These are phyloP conservation scores for Plantago elongata DNA, from an alignment of 257 asterid genomes.

Conservation along the genomic window DNA sequence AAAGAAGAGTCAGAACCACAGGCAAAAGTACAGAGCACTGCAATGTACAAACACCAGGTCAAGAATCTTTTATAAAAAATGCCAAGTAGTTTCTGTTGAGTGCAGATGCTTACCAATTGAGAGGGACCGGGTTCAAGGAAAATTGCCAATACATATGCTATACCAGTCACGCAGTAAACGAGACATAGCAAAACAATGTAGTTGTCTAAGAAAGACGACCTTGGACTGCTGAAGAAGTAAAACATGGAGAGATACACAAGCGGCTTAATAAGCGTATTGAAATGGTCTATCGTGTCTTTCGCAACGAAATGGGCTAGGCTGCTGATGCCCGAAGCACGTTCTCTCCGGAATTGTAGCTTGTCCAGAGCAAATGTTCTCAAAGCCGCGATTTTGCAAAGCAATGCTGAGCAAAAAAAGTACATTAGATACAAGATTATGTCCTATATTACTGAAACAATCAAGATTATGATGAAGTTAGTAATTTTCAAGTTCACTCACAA, in stretches of 20 bases:
- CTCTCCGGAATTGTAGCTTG: constrained; percentile 56
- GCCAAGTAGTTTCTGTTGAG: background rate
- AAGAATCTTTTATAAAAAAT: constrained; percentile 2
- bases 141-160: constrained; percentile 62
- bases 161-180: constrained; percentile 64
- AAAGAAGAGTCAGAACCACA: constrained; percentile 82
- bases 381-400: constrained; percentile 63
- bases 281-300: constrained; percentile 69
- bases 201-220: constrained; percentile 55
- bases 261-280: constrained; percentile 61
- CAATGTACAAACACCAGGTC: constrained; percentile 18
- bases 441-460: background rate
- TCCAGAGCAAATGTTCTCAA: constrained; percentile 62
- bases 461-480: background rate
- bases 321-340: constrained; percentile 73
- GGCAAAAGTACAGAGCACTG: constrained; percentile 95
- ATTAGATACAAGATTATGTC: background rate
- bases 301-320: constrained; percentile 64
- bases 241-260: constrained; percentile 67
- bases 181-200: constrained; percentile 63
- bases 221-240: constrained; percentile 65
- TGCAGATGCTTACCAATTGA: constrained; percentile 48
- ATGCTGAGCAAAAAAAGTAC: constrained; percentile 33
- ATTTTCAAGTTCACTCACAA: constrained; percentile 45
- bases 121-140: constrained; percentile 73